Evolutionary conservation across 257 asterid genomes (phyloP), one percentile per base, ranked within the genome.

Genomic region (Salvia rosmarinus): DNA sequence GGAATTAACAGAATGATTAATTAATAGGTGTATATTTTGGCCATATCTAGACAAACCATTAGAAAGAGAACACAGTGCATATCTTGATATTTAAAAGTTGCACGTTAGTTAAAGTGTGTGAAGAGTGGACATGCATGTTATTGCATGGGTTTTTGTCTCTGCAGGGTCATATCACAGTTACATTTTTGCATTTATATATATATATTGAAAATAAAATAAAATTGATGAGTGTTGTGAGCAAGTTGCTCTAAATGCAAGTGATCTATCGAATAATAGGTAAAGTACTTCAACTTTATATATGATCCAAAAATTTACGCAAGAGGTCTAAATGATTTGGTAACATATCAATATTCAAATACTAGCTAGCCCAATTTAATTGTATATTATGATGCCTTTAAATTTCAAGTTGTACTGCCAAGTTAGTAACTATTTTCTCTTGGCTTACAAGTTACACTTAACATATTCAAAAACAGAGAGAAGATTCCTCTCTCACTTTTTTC

Each of bases 1-100:
- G 17, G 46, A 59, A 34, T 59, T 51, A 35, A 52, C 16, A 9
- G 74, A 72, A 67, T 47, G 67, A 56, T 70, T 70, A n/a, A 14
- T 25, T 46, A 10, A 25, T 23, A 25, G 17, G 39, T 12, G 5
- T 25, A 25, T 10, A 39, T 72, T 39, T 67, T 60, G 78, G 51
- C 75, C 37, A 44, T 30, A 67, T 55, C 35, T 57, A 35, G 47
- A 34, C 23, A 63, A 63, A 69, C n/a, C 19, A 44, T 30, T 28
- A 28, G 11, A 34, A 40, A 11, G 47, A 23, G 0, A 0, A 49
- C 17, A 65, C 47, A n/a, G n/a, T 59, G 68, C 56, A 47, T 50
- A 39, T 9, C 35, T 68, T 60, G 21, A 4, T 35, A 39, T 55
- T 25, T 28, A 30, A 70, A 51, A 54, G 21, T 12, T 76, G 52